Evolutionary conservation across 1,139 yeast genomes (phyloP), one percentile per base, ranked within the genome.

Genomic region (Nakaseomyces delphensis): DNA sequence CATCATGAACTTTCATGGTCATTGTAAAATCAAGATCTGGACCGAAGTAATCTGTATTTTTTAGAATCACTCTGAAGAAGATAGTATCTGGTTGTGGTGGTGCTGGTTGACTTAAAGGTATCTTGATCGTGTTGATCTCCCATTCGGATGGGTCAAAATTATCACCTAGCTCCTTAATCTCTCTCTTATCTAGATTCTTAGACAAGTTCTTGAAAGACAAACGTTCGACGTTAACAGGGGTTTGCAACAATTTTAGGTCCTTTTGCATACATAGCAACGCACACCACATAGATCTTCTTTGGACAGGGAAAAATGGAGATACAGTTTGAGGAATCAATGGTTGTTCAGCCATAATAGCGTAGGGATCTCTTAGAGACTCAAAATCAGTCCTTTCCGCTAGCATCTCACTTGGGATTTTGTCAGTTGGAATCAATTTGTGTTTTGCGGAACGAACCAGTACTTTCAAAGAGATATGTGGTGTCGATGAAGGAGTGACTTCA

Each of bases 191-290:
- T 19, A 57, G 52, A 37, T 52, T 52, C 7, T 51, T 54, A 23
- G 42, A 43, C 38, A 59, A 45, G 44, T 60, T 60, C 11, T 44
- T 48, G 5, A 56, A 45, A 3, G 63, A 58, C 14, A 61, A 40
- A 45, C 55, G 73, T 36, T 74, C 73, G 47, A 86, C 58, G 35
- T 65, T 66, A 28, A 71, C 69, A 3, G 87, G 86, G 13, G 75
- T 69, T 52, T 89, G 96, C 23, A 81, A 74, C 40, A 89, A 67
- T 60, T 82, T 85, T 48, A 77, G 78, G 60, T 89, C 96, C 51
- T 77, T 78, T 62, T 85, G 95, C 39, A 73, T 67, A 31, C 77
- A 67, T 44, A 89, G 64, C 45, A 80, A 71, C 20, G 82, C 89
- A 41, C 75, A 68, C 91, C 95, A 89, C 15, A 68, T 61, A 21